Base-by-base conservation (phyloP, 164 flowering plant genomes). In the Macadamia integrifolia region DNA sequence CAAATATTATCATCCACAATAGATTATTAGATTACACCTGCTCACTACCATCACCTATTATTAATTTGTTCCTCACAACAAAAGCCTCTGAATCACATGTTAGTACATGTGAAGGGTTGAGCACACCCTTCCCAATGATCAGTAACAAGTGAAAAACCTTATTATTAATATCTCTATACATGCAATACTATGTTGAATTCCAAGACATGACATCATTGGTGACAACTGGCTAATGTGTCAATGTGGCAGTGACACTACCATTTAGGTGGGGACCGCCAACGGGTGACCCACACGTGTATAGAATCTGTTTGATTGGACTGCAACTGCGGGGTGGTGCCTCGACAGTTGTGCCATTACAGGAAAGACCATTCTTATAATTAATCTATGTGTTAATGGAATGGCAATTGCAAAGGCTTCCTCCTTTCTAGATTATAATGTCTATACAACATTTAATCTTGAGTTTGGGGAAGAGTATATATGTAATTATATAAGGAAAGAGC, bases 251-350 rank as follows among this genome's bases (percentile, higher is more conserved):
- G 67, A 23, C 67, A 30, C 58, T 42, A 30, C 67, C 67, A 58
- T 64, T 64, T 17, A 64, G 49, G 67, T 58, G 29, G 67, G 67
- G 67, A 65, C 59, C 46, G 28, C 50, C 48, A 23, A 31, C 52
- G 32, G 2, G 64, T 43, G 11, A 43, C 15, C 9, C 67, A 65
- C 35, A 17, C 55, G 55, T 65, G 40, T 53, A 13, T 17, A 17
- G 53, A 50, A 65, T 30, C 59, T 30, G 9, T 17, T 50, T 9
- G n/a, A 12, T 42, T 17, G 3, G 14, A 3, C 10, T 64, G 23
- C 23, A 23, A 23, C 23, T 23, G 23, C 23, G 0, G 23, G 23
- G 23, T 23, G 59, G 18, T 40, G 23, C 44, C 10, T 52, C 13
- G 67, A 65, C 55, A 40, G 13, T 44, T 31, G 59, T 52, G 67